phyloP scores from a whole-genome alignment of 2,329 filamentous ascomycete genomes.

The Penicillium brasilianum region DNA sequence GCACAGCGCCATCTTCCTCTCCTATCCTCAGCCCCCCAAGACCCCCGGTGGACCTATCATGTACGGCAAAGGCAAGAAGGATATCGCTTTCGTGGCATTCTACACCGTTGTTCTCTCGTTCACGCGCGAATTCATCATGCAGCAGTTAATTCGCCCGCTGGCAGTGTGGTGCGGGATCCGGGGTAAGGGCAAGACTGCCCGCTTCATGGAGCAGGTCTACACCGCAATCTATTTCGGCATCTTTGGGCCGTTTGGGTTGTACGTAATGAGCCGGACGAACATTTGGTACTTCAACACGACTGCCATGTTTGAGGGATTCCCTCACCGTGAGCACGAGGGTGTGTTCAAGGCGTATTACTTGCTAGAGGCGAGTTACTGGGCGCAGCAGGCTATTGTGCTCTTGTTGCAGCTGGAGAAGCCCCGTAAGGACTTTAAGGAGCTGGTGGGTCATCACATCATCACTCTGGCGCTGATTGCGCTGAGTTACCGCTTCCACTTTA shows the following conservation, averaged over 20 bases:
- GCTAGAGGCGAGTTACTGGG: conserved; percentile 93
- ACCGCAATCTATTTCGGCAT: conserved; percentile 88
- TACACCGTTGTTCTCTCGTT: conserved; percentile 91
- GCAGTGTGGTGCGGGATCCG: conserved; percentile 72
- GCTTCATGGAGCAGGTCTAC: conserved; percentile 97
- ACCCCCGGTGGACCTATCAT: conserved; percentile 59
- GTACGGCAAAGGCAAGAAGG: conserved; percentile 88
- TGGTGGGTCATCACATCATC: conserved; percentile 89
- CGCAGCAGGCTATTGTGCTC: conserved; percentile 89
- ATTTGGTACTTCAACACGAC: conserved; percentile 95
- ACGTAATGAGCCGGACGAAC: conserved; percentile 87
- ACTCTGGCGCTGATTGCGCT: conserved; percentile 80
- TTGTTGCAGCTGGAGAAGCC: conserved; percentile 88
- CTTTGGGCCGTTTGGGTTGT: conserved; percentile 82
- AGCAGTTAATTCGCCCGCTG: conserved; percentile 79
- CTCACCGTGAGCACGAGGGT: conserved; percentile 79
- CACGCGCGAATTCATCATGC: conserved; percentile 95
- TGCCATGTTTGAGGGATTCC: conserved; percentile 88
- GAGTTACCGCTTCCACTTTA: conserved; percentile 96
- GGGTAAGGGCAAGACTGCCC: conserved; percentile 76
- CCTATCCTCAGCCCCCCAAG: conserved; percentile 73
- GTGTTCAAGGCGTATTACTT: conserved; percentile 95
- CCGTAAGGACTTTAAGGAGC: conserved; percentile 91
- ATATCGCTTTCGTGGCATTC: conserved; percentile 85
- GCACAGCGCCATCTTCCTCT: conserved; percentile 84